Conservation (phyloP, 208 protist species). For the Wallacemonas sp. region DNA sequence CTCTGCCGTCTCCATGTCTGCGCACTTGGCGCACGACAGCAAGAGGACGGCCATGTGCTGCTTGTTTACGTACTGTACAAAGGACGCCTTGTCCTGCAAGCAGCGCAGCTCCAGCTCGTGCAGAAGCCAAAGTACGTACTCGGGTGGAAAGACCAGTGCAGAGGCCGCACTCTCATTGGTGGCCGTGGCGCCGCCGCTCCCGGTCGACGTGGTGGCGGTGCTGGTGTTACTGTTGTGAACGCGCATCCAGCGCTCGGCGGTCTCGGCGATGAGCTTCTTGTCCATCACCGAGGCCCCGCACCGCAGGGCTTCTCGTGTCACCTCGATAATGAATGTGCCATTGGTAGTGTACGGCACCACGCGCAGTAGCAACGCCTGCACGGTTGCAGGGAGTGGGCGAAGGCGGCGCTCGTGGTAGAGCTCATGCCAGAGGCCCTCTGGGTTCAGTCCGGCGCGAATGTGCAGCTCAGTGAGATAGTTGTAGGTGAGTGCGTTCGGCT, state of each 20-base stretch:
- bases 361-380: slow-evolving; percentile 62
- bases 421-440: slow-evolving; percentile 66
- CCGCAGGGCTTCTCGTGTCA: slow-evolving; percentile 56
- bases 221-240: background rate
- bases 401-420: slow-evolving; percentile 36
- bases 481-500: slow-evolving; percentile 65
- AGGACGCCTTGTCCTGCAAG: slow-evolving; percentile 68
- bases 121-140: slow-evolving; percentile 81
- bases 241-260: slow-evolving; percentile 60
- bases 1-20: slow-evolving; percentile 58
- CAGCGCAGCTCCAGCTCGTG: slow-evolving; percentile 83
- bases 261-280: slow-evolving; percentile 59
- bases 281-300: slow-evolving; percentile 59
- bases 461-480: slow-evolving; percentile 84
- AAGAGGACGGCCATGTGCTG: slow-evolving; percentile 74
- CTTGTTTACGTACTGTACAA: slow-evolving; percentile 74
- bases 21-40: slow-evolving; percentile 72
- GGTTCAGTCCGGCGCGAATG: slow-evolving; percentile 67
- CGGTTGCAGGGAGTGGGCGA: slow-evolving; percentile 55
- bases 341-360: slow-evolving; percentile 61
- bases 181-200: background rate
- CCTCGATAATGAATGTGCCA: slow-evolving; percentile 58
- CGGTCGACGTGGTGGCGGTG: background rate
- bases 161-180: background rate
- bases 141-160: slow-evolving; percentile 55